A percentile compares a stretch with the other conserved stretches of the same genome.
phyloP scores from a whole-genome alignment of 441 rosid species.

The Gossypium schwendimanii region DNA sequence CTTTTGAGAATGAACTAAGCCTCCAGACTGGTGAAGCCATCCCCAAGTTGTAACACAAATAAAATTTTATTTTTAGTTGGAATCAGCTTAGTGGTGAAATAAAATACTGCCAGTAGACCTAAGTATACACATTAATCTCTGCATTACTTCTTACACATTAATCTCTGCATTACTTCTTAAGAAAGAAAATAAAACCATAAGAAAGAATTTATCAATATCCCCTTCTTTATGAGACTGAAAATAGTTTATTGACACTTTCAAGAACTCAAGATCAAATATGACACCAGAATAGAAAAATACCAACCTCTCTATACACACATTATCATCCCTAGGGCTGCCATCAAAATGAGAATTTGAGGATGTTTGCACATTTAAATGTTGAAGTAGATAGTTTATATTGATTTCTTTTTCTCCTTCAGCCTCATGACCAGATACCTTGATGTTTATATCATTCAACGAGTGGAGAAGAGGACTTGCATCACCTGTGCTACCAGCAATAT shows the following conservation, averaged over 20 bases:
- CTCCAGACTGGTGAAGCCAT: not conserved
- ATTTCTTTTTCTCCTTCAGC: slow-evolving; percentile 25
- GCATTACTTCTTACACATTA: not conserved
- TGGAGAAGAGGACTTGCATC: slow-evolving; percentile 23
- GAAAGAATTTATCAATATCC: not conserved
- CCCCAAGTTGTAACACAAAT: not conserved
- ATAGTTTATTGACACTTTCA: not conserved
- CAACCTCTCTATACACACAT: slow-evolving; percentile 23
- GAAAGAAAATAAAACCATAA: not conserved
- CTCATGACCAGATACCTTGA: slow-evolving; percentile 23
- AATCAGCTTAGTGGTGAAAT: not conserved
- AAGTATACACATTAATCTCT: not conserved
- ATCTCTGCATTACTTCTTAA: not conserved
- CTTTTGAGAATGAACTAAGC: not conserved
- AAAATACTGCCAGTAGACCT: not conserved
- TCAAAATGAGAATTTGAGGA: slow-evolving; percentile 20
- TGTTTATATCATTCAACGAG: slow-evolving; percentile 22
- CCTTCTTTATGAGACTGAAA: slow-evolving; percentile 2
- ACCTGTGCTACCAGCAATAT: slow-evolving; percentile 11
- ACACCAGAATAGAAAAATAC: not conserved
- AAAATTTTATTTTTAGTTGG: not conserved
- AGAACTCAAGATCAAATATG: not conserved
- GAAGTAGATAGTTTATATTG: slow-evolving; percentile 17
- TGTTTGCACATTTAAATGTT: slow-evolving; percentile 13
- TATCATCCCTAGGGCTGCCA: slow-evolving; percentile 17